These are phyloP conservation scores for Torulaspora maleeae DNA, from an alignment of 805 yeast genomes.

Conservation along the genomic window DNA sequence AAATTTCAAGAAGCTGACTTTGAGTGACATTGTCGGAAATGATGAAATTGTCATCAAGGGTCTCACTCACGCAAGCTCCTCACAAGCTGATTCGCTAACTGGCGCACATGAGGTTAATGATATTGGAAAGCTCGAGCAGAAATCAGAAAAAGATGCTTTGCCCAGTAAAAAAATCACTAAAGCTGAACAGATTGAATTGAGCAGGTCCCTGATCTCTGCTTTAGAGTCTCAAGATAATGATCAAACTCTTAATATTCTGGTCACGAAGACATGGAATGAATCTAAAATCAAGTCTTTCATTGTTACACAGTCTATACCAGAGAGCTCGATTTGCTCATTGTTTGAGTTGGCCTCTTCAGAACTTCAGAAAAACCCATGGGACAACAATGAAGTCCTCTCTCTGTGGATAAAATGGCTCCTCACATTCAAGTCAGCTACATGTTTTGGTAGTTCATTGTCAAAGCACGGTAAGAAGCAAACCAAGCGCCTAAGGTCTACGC, in stretches of 20 bases:
- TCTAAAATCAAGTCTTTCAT: slow-evolving; percentile 31
- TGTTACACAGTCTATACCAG: slow-evolving; percentile 38
- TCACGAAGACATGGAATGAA: slow-evolving; percentile 29
- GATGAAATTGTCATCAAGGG: slow-evolving; percentile 32
- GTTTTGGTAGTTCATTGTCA: slow-evolving; percentile 13
- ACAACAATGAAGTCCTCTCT: slow-evolving; percentile 27
- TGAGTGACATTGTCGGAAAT: slow-evolving; percentile 19
- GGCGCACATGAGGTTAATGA: slow-evolving; percentile 14
- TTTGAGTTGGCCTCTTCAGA: slow-evolving; percentile 45
- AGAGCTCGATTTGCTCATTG: slow-evolving; percentile 40
- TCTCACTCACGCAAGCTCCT: slow-evolving; percentile 26
- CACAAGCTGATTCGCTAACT: slow-evolving; percentile 19
- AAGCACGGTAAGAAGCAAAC: slow-evolving; percentile 39
- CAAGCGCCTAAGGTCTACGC: slow-evolving; percentile 52
- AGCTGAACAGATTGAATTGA: slow-evolving; percentile 29
- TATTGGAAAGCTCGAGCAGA: slow-evolving; percentile 22
- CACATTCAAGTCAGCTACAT: slow-evolving; percentile 42
- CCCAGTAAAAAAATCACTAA: slow-evolving; percentile 21
- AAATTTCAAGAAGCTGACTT: slow-evolving; percentile 31
- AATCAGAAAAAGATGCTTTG: slow-evolving; percentile 22
- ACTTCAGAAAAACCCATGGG: slow-evolving; percentile 38
- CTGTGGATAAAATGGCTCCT: slow-evolving; percentile 81
- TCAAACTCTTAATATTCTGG: slow-evolving; percentile 27
- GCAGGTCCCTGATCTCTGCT: slow-evolving; percentile 28
- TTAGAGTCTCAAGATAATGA: slow-evolving; percentile 25